Evolutionary conservation across 1,284 basidiomycete genomes (phyloP).

Genomic region (Sporisorium sorghi): DNA sequence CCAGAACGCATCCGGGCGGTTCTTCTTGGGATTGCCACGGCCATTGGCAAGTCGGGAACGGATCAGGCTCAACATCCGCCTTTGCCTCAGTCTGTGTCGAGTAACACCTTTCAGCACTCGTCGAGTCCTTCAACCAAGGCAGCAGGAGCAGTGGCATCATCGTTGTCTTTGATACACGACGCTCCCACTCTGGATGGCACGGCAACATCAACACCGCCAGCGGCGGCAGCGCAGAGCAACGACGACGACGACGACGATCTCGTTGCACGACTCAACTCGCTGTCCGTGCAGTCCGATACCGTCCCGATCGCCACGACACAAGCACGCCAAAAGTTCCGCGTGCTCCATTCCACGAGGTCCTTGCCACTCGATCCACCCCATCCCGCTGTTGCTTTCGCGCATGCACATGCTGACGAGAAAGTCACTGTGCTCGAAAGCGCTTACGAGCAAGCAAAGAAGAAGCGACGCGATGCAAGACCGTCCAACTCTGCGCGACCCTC

Average conservation of each 20-base stretch:
- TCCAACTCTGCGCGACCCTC: background rate
- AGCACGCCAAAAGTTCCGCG: constrained; percentile 32
- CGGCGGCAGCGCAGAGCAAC: background rate
- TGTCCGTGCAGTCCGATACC: constrained; percentile 27
- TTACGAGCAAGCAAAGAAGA: constrained; percentile 40
- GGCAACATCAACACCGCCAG: background rate
- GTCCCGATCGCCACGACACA: background rate
- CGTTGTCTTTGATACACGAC: background rate
- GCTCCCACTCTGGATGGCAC: background rate
- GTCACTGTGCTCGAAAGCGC: constrained; percentile 36
- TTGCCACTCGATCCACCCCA: constrained; percentile 52
- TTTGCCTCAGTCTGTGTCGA: constrained; percentile 6
- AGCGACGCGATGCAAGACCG: constrained; percentile 16
- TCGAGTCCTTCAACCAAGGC: background rate
- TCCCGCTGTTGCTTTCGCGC: constrained; percentile 48
- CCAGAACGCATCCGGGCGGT: constrained; percentile 66
- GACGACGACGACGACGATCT: constrained; percentile 42
- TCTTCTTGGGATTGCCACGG: constrained; percentile 58
- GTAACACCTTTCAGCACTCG: constrained; percentile 6
- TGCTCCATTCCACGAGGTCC: constrained; percentile 38
- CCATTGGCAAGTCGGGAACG: constrained; percentile 35
- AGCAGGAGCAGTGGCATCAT: background rate
- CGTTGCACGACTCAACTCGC: constrained; percentile 41
- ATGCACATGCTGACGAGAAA: constrained; percentile 50
- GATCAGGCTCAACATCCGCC: constrained; percentile 15